These are phyloP conservation scores for Suillus lakei DNA, from an alignment of 768 basidiomycete genomes.

Conservation along the genomic window DNA sequence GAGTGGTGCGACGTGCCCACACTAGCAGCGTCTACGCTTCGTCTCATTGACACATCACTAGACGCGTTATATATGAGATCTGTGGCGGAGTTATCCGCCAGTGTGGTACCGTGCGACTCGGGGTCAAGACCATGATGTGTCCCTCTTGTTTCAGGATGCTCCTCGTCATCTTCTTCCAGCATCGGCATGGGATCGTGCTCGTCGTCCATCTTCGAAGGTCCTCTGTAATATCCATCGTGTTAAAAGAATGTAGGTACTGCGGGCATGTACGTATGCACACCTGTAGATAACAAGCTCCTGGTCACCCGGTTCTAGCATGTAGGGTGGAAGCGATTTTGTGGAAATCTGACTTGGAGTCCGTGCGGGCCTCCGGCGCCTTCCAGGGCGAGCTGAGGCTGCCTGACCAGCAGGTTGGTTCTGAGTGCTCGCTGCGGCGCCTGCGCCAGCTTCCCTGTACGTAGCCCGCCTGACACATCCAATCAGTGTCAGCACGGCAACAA, in stretches of 20 bases:
- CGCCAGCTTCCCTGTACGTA: constrained; percentile 1
- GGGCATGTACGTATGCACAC: constrained; percentile 32
- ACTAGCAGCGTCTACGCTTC: constrained; percentile 24
- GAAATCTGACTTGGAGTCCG: constrained; percentile 84
- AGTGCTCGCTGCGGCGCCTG: neutral
- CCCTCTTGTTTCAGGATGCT: constrained; percentile 13
- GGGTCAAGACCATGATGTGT: constrained; percentile 23
- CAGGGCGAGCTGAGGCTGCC: constrained; percentile 12
- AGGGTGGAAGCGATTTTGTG: constrained; percentile 75
- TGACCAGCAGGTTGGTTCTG: constrained; percentile 17
- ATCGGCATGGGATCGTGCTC: constrained; percentile 21
- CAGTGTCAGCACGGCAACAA: constrained; percentile 26
- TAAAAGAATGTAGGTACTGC: neutral
- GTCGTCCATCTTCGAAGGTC: constrained; percentile 31
- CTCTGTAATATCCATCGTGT: constrained; percentile 20
- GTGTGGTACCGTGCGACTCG: constrained; percentile 29
- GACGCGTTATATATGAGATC: constrained; percentile 23
- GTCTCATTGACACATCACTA: constrained; percentile 10
- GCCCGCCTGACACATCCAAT: constrained; percentile 28
- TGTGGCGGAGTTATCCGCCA: constrained; percentile 24
- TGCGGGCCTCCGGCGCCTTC: constrained; percentile 44
- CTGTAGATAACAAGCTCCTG: constrained; percentile 74
- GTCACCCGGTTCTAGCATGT: constrained; percentile 86
- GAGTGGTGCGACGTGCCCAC: constrained; percentile 20
- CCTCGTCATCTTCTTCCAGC: constrained; percentile 27